Base-by-base conservation (phyloP, 345 rosid genomes). In the Eucalyptus lansdowneana region DNA sequence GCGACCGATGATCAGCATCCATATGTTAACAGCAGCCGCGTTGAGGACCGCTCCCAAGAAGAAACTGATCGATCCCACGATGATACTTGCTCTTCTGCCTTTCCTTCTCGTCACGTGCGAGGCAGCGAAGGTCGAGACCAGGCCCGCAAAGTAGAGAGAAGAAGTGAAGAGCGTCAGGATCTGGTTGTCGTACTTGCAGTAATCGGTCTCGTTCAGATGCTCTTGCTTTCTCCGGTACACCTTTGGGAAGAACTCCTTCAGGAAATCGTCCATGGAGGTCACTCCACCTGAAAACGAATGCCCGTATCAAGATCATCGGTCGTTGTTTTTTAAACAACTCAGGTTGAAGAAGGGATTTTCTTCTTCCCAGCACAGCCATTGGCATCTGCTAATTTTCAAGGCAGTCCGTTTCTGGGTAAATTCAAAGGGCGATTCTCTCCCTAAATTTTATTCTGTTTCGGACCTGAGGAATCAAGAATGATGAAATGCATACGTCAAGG, bases 211-310 rank as follows among this genome's bases (percentile, higher is more conserved):
- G 4, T 90, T 56, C 17, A 96, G 91, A 88, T 95, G 95, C 50
- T 22, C 88, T 88, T 97, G 97, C 91, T 97, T 96, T 90, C 97
- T 94, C 80, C 88, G 90, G 91, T 94, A 96, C 86, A 96, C 95
- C 19, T 50, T 87, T 2, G 99, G 99, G 92, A 97, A 97, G 87
- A 97, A 96, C 2, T 94, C 94, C 87, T 89, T 95, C 94, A 97
- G 91, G 95, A 97, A 97, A 94, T 97, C 99, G 81, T 97, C 99
- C 99, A 97, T 97, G 88, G 97, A 97, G 90, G 99, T 97, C 85
- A 97, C 99, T 50, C 98, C 99, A 49, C 99, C 99, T 97, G 92
- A 88, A 88, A 92, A 87, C 8, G 34, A 44, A 88, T 65, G 31
- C 24, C 25, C 2, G 27, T 47, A 37, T 62, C 27, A 14, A 31